These are phyloP conservation scores for Starmerella tilneyi DNA, from an alignment of 805 yeast species.

Conservation along the genomic window DNA sequence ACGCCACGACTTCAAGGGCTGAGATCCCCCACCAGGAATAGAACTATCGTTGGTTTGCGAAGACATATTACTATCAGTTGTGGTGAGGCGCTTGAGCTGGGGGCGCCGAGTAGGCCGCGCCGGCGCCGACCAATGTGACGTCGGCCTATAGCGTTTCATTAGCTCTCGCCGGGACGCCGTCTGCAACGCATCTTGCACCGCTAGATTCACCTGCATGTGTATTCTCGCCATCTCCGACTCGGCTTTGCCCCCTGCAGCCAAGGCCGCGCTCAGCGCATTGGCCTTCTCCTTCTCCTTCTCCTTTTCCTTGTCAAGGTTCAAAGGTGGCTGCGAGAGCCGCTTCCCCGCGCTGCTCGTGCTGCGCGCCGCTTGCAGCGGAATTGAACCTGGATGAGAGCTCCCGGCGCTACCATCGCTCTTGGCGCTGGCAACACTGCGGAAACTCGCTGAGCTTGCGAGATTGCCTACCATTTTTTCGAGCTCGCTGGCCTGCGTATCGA, in stretches of 20 bases:
- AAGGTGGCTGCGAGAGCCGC: neutral
- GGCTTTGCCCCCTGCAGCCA: constrained; percentile 21
- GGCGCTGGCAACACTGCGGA: constrained; percentile 4
- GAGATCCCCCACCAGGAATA: too few species aligned
- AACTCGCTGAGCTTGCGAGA: neutral
- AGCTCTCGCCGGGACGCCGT: constrained; percentile 7
- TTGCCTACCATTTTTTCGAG: constrained; percentile 1
- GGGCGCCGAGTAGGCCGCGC: constrained; percentile 2
- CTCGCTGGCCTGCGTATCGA: neutral
- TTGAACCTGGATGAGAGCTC: neutral
- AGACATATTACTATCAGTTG: constrained; percentile 1
- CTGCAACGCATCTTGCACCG: constrained; percentile 9
- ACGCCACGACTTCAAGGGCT: neutral
- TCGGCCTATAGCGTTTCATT: constrained; percentile 18
- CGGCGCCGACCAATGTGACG: constrained; percentile 23
- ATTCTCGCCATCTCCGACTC: constrained; percentile 19
- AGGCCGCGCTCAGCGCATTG: constrained; percentile 22
- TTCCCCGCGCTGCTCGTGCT: neutral
- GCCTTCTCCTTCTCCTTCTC: constrained; percentile 11
- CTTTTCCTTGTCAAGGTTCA: neutral
- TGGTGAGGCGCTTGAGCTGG: constrained; percentile 5
- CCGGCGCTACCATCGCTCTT: constrained; percentile 1
- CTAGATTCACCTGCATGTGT: constrained; percentile 17
- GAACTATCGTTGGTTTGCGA: too few species aligned
- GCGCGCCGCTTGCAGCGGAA: constrained; percentile 1